Percentiles rank a stretch among this genome's conserved stretches.
Conservation (phyloP, 192 early-diverging fungal genomes). For the Gigaspora rosea region DNA sequence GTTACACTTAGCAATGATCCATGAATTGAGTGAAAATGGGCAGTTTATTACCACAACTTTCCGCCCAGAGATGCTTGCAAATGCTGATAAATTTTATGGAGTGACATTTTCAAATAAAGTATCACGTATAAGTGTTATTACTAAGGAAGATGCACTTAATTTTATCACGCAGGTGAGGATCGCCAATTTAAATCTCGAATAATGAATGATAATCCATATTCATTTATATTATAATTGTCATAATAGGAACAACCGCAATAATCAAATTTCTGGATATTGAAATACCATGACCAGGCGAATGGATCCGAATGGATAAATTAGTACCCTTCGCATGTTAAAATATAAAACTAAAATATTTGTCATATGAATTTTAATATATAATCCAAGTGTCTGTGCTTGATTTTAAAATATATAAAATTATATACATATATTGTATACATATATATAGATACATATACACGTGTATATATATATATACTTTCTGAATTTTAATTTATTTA, state of each 20-base stretch:
- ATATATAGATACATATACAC: too few species aligned
- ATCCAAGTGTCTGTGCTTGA: too few species aligned
- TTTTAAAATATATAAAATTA: too few species aligned
- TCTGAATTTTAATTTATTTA: too few species aligned
- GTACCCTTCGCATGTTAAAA: too few species aligned
- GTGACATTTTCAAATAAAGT: constrained; percentile 97
- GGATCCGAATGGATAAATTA: too few species aligned
- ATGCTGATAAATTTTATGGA: constrained; percentile 96
- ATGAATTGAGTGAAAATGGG: constrained; percentile 77
- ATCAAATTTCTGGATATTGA: background rate
- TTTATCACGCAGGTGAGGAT: constrained; percentile 63
- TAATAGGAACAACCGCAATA: constrained; percentile 22
- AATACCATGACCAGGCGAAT: too few species aligned
- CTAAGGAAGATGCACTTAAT: constrained; percentile 67
- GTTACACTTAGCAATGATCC: constrained; percentile 73
- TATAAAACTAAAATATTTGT: too few species aligned
- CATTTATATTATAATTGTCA: background rate
- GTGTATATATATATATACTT: too few species aligned
- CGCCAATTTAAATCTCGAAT: background rate
- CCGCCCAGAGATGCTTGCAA: constrained; percentile 89
- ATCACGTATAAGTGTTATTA: constrained; percentile 76
- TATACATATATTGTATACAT: too few species aligned
- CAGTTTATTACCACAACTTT: constrained; percentile 99
- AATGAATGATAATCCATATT: background rate
- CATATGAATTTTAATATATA: too few species aligned